A percentile compares a stretch with the other conserved stretches of the same genome.
These are phyloP conservation scores for Sarocladiaceae sp. DNA, from an alignment of 2,329 filamentous ascomycete species.

Conservation along the genomic window DNA sequence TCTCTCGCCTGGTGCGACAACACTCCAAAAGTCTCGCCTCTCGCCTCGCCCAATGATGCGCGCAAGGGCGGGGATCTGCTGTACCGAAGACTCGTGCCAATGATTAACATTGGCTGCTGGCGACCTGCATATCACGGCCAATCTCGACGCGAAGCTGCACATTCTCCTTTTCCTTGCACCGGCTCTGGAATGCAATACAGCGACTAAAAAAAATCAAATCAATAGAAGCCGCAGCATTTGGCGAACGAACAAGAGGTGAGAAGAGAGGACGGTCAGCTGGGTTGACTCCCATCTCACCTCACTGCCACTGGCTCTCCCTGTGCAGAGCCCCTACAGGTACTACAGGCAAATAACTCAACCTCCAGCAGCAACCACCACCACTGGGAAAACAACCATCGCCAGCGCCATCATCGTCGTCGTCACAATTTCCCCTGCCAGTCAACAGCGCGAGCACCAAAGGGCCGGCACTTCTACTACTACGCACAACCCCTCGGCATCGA, in stretches of 20 bases:
- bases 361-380: neutral
- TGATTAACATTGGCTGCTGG: slow-evolving; percentile 4
- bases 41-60: neutral
- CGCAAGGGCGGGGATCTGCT: slow-evolving; percentile 4
- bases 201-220: neutral
- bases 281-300: neutral
- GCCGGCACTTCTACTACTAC: too few relatives aligned
- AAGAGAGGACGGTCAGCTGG: neutral
- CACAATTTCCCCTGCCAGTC: too few relatives aligned
- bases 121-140: neutral
- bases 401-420: neutral
- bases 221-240: neutral
- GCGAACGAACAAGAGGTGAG: neutral
- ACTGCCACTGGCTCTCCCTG: neutral
- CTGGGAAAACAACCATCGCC: neutral
- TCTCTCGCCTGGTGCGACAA: slow-evolving; percentile 1
- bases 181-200: neutral
- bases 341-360: too few relatives aligned
- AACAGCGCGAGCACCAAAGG: too few relatives aligned
- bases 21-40: too few relatives aligned
- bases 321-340: neutral
- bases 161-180: neutral
- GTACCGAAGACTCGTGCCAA: too few relatives aligned
- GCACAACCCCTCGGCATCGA: neutral
- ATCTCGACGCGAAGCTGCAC: neutral